These are phyloP conservation scores for Ogataea thermomethanolica DNA, from an alignment of 805 yeast species.

Conservation along the genomic window DNA sequence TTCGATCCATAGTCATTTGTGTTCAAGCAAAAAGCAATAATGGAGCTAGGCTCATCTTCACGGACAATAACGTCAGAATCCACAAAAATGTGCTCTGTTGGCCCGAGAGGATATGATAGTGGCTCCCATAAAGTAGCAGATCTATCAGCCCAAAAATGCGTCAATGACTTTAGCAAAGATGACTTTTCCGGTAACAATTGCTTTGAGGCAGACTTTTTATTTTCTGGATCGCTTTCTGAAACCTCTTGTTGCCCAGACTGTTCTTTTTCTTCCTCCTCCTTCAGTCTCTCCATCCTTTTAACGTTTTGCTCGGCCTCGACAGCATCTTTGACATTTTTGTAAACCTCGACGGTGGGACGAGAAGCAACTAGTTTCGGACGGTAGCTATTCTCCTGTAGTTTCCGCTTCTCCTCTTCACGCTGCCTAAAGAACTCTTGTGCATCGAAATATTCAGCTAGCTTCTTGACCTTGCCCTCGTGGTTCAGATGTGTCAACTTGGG, in stretches of 20 bases:
- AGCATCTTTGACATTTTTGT: slow-evolving; percentile 83
- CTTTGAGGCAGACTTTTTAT: slow-evolving; percentile 11
- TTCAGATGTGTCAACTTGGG: slow-evolving; percentile 16
- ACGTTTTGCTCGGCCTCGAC: slow-evolving; percentile 48
- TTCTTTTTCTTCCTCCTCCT: slow-evolving; percentile 7
- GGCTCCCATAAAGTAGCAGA: slow-evolving; percentile 96
- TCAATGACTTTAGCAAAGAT: slow-evolving; percentile 75
- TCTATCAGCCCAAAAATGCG: slow-evolving; percentile 96
- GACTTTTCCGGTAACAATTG: slow-evolving; percentile 56
- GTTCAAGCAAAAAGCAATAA: slow-evolving; percentile 88
- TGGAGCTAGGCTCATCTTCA: slow-evolving; percentile 94
- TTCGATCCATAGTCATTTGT: slow-evolving; percentile 68
- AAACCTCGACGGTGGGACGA: slow-evolving; percentile 87
- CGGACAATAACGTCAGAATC: slow-evolving; percentile 92
- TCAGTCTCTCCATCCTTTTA: slow-evolving; percentile 1
- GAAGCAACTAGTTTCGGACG: slow-evolving; percentile 73
- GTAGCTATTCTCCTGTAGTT: slow-evolving; percentile 54
- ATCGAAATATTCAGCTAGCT: slow-evolving; percentile 64
- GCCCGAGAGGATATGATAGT: slow-evolving; percentile 71
- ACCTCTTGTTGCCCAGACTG: slow-evolving; percentile 1
- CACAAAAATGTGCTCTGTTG: slow-evolving; percentile 86
- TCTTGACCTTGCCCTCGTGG: slow-evolving; percentile 49
- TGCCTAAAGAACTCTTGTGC: slow-evolving; percentile 85
- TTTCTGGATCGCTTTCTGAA: slow-evolving; percentile 5
- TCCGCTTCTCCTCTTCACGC: slow-evolving; percentile 72